Base-by-base conservation (phyloP, 768 basidiomycete genomes). In the Pleurotus tuber-regium region DNA sequence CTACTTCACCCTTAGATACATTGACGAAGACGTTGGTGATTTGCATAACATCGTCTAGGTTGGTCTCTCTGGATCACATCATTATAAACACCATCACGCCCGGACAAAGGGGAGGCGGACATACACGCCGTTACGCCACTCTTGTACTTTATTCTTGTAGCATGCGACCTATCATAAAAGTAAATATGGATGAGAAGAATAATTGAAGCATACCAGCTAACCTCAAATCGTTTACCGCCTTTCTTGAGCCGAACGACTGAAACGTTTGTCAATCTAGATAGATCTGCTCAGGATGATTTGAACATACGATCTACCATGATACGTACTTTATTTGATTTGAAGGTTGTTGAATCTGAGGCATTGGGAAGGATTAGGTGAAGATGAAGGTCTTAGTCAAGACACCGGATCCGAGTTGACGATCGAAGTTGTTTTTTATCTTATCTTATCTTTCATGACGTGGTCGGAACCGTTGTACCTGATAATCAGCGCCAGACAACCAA, bases 111-210 rank as follows among this genome's bases (percentile, higher is more conserved):
- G 25, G 28, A 6, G 4, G 23, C 28, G 16, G 24, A 74, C 86
- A 64, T 68, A 92, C 86, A 96, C 89, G 55, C 94, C 94, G 52
- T 81, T 92, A 53, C 97, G 76, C 83, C 87, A 99, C 66, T 97
- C 95, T 60, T 95, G 92, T 23, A 99, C 97, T 70, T 98, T 98
- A 71, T 99, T 99, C 77, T 98, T 96, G 76, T 98, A 99, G 69
- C 94, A 97, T 30, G 97, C 96, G 61, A 99, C 89, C 96, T 78
- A 43, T 12, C n/a, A 4, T 2, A 30, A 30, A 11, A 8, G 49
- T n/a, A n/a, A n/a, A n/a, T n/a, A n/a, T n/a, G n/a, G n/a, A n/a
- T n/a, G n/a, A 9, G 25, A 21, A 16, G 11, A 31, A 1, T 48
- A n/a, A 9, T 12, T 16, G n/a, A n/a, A n/a, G n/a, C n/a, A n/a